Evolutionary conservation across 495 filamentous ascomycete genomes (phyloP), one percentile per base, ranked within the genome.

Genomic region (Pseudotulostoma volvatum): DNA sequence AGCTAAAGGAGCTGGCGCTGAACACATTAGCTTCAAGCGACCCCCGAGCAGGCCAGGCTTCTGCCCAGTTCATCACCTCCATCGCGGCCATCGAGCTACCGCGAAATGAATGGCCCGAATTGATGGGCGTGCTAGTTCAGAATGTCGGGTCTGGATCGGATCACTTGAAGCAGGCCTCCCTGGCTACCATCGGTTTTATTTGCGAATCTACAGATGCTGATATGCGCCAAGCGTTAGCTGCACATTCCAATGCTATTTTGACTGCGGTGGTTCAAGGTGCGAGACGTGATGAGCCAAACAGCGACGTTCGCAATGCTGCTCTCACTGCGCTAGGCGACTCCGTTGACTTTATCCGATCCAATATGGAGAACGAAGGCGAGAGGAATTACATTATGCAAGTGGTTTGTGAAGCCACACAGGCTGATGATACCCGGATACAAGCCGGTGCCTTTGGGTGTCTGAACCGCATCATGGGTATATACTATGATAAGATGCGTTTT

Each of bases 341-440:
- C n/a, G 75, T 96, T 17, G 90, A 97, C 58, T 97, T 97, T 55
- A 88, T 97, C 23, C 74, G 84, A 9, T 84, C 82, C 57, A 97
- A 97, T 61, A 96, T 97, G 59, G 90, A 95, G 54, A 93, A 96
- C 51, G 90, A 97, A 58, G 90, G 88, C 45, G 90, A 97, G 66
- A 76, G 90, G 28, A 96, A 97, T 64, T 96, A 96, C 66, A 97
- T 97, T 53, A 97, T 97, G 90, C 90, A 97, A 64, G 90, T 97
- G 46, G 81, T 97, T 50, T 97, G 90, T 61, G 90, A 97, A 66
- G 92, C 92, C 38, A 96, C 92, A 36, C 92, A 96, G 60, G 83
- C 84, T 42, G 66, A 69, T 14, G 88, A 97, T 59, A 70, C 70
- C 39, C 75, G 85, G 50, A 87, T 96, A 61, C 87, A 95, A 54